Evolutionary conservation across 2,329 filamentous ascomycete species (phyloP).

Genomic region (Trichoderma aggressivum): DNA sequence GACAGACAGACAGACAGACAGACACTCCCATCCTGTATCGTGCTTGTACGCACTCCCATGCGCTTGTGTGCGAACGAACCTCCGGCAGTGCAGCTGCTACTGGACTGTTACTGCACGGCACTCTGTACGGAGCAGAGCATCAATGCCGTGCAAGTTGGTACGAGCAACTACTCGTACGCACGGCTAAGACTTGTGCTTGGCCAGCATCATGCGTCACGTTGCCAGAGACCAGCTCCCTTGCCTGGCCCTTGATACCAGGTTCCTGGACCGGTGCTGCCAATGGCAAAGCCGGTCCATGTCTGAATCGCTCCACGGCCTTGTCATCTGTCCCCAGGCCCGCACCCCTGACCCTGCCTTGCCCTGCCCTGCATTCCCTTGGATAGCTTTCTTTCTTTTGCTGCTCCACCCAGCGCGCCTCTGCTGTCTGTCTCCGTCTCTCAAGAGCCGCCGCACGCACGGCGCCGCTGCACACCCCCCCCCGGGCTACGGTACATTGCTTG

Average conservation of each 20-base stretch:
- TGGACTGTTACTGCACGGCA: too few species aligned
- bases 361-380: slow-evolving; percentile 3
- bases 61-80: not conserved
- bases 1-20: too few species aligned
- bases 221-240: not conserved
- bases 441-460: slow-evolving; percentile 10
- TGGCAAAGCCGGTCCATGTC: not conserved
- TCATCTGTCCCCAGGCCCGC: slow-evolving; percentile 3
- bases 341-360: slow-evolving; percentile 1
- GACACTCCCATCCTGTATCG: not conserved
- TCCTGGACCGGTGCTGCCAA: slow-evolving; percentile 16
- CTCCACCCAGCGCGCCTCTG: slow-evolving; percentile 1
- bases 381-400: not conserved
- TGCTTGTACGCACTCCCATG: not conserved
- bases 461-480: slow-evolving; percentile 13
- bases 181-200: not conserved
- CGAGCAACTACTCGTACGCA: not conserved
- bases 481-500: not conserved
- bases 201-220: slow-evolving; percentile 14
- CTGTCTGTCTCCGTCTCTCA: not conserved
- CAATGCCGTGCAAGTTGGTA: not conserved
- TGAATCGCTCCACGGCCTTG: slow-evolving; percentile 4
- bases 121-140: not conserved
- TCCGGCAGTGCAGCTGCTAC: not conserved
- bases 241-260: slow-evolving; percentile 13